A percentile compares a stretch with the other conserved stretches of the same genome.
Evolutionary conservation across 2,329 filamentous ascomycete species (phyloP).

Genomic region (Ploettnerulaceae sp.): DNA sequence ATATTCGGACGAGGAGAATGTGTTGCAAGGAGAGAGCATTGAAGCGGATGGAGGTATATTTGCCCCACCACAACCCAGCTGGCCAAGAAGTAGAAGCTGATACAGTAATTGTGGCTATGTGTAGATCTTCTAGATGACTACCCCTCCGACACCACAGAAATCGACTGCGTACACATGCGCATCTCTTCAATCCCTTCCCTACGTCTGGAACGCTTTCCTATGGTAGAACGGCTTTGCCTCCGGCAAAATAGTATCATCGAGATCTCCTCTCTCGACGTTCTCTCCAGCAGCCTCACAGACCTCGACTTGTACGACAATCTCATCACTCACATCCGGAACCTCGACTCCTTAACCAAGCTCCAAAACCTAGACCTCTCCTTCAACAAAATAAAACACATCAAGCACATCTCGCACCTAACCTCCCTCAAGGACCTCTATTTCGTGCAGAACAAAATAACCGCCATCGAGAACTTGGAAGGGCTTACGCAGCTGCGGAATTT

Average conservation of each 20-base stretch:
- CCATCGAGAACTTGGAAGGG: slow-evolving; percentile 77
- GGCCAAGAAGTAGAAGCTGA: slow-evolving; percentile 1
- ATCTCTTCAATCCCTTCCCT: slow-evolving; percentile 73
- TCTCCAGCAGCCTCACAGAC: slow-evolving; percentile 68
- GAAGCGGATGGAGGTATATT: slow-evolving; percentile 70
- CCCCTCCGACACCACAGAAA: slow-evolving; percentile 63
- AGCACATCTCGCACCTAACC: slow-evolving; percentile 72
- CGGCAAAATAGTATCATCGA: slow-evolving; percentile 85
- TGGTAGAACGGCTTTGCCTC: slow-evolving; percentile 74
- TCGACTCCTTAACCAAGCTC: slow-evolving; percentile 73
- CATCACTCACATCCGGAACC: slow-evolving; percentile 77
- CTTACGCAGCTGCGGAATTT: slow-evolving; percentile 73
- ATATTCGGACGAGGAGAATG: slow-evolving; percentile 70
- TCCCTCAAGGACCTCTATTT: slow-evolving; percentile 83
- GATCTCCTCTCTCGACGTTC: slow-evolving; percentile 66
- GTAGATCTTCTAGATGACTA: slow-evolving; percentile 59
- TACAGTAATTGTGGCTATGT: not conserved
- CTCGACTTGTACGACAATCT: slow-evolving; percentile 97
- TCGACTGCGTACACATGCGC: slow-evolving; percentile 85
- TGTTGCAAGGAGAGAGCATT: slow-evolving; percentile 68
- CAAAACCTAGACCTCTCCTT: slow-evolving; percentile 86
- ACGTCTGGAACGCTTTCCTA: slow-evolving; percentile 75
- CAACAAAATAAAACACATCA: slow-evolving; percentile 99
- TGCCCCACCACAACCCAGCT: not conserved
- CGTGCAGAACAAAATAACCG: slow-evolving; percentile 88